Percentiles rank a stretch among this genome's conserved stretches.
phyloP scores from a whole-genome alignment of 345 rosid species.

The Gossypium bickii region DNA sequence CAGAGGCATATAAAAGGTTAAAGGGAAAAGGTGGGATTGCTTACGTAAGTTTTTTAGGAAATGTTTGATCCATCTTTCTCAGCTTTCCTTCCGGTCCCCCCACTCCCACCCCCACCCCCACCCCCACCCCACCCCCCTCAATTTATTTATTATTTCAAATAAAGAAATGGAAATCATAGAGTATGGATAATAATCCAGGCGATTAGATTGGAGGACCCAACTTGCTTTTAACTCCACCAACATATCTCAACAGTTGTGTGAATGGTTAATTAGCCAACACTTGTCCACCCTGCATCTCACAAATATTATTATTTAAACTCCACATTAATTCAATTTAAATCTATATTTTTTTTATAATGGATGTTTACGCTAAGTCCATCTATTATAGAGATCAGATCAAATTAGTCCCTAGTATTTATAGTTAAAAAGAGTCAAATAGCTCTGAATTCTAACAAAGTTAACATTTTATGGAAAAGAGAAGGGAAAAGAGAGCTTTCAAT shows the following conservation, averaged over 20 bases:
- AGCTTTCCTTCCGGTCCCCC: background rate
- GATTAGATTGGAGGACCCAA: background rate
- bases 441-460: too few relatives aligned
- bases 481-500: too few relatives aligned
- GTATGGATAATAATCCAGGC: background rate
- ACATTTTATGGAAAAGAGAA: too few relatives aligned
- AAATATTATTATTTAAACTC: too few relatives aligned
- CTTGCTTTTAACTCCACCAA: background rate
- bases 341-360: too few relatives aligned
- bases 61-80: constrained; percentile 17
- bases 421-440: too few relatives aligned
- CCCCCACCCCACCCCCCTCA: too few relatives aligned
- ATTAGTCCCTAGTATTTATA: too few relatives aligned
- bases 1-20: background rate
- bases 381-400: too few relatives aligned
- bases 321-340: too few relatives aligned
- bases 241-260: constrained; percentile 23
- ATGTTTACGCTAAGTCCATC: too few relatives aligned
- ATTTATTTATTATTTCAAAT: background rate
- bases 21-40: background rate
- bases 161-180: background rate
- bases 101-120: too few relatives aligned
- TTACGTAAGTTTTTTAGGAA: constrained; percentile 10
- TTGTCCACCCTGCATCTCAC: constrained; percentile 9
- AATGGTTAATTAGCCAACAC: constrained; percentile 22